Percentiles rank a stretch among this genome's conserved stretches.
These are phyloP conservation scores for Plasmodium knowlesi DNA, from an alignment of 169 alveolate species.

Conservation along the genomic window DNA sequence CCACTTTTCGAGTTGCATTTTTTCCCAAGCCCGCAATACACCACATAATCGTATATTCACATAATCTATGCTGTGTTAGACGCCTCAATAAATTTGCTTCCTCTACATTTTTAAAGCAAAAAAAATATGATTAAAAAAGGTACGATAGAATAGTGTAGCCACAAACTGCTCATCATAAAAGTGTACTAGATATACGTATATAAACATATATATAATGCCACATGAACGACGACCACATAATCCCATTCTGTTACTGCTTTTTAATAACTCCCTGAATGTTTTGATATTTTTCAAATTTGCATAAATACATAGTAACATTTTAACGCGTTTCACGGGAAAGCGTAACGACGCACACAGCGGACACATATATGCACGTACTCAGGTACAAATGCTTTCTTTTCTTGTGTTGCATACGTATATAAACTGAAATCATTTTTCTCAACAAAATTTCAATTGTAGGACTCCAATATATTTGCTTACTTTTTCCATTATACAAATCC, in stretches of 20 bases:
- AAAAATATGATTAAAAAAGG: not conserved
- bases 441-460: not conserved
- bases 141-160: not conserved
- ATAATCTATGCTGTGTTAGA: not conserved
- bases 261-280: not conserved
- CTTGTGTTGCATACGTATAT: not conserved
- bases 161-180: not conserved
- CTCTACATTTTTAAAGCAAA: not conserved
- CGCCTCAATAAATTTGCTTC: not conserved
- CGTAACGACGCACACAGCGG: not conserved
- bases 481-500: not conserved
- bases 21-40: not conserved
- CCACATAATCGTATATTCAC: not conserved
- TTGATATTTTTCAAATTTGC: not conserved
- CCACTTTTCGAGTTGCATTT: not conserved
- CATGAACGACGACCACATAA: not conserved
- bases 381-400: not conserved
- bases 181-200: conserved; percentile 1
- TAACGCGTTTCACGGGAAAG: not conserved
- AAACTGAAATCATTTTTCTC: not conserved
- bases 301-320: not conserved
- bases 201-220: not conserved
- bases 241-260: not conserved
- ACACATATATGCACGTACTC: not conserved
- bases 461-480: not conserved